These are phyloP conservation scores for Cytospora mali DNA, from an alignment of 2,329 filamentous ascomycete genomes.

Conservation along the genomic window DNA sequence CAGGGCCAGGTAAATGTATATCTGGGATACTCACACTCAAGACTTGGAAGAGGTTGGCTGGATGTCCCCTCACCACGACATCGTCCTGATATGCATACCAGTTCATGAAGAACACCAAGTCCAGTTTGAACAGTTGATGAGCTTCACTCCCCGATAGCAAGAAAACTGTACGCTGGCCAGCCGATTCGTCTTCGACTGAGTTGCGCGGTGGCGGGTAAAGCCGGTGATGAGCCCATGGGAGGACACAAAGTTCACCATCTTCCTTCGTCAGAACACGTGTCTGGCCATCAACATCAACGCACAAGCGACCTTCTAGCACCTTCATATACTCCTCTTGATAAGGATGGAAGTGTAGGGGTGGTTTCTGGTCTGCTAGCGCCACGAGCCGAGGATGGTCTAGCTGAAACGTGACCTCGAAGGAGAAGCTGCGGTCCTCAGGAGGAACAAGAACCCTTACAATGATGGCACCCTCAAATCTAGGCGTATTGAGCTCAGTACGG, in stretches of 20 bases:
- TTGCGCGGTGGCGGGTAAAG: background rate
- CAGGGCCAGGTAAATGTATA: background rate
- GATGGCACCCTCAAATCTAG: slow-evolving; percentile 16
- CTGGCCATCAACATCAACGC: slow-evolving; percentile 35
- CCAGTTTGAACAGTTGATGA: slow-evolving; percentile 35
- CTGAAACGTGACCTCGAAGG: slow-evolving; percentile 1
- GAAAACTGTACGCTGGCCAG: slow-evolving; percentile 1
- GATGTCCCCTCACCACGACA: slow-evolving; percentile 33
- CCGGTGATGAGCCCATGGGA: slow-evolving; percentile 6
- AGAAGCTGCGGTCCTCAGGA: background rate
- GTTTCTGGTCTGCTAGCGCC: slow-evolving; percentile 29
- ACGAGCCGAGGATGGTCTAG: slow-evolving; percentile 3
- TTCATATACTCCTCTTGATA: slow-evolving; percentile 39
- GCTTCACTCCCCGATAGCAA: slow-evolving; percentile 35
- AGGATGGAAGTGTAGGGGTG: slow-evolving; percentile 39
- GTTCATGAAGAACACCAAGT: slow-evolving; percentile 40
- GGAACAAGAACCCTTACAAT: background rate
- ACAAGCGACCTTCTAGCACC: slow-evolving; percentile 35
- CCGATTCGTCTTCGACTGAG: background rate
- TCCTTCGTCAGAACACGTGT: slow-evolving; percentile 31
- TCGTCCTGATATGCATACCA: slow-evolving; percentile 41
- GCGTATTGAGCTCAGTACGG: no score
- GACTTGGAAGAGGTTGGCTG: background rate
- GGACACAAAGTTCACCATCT: slow-evolving; percentile 6
- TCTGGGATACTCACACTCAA: background rate